These are phyloP conservation scores for Lachancea cidri DNA, from an alignment of 805 yeast genomes.

Conservation along the genomic window DNA sequence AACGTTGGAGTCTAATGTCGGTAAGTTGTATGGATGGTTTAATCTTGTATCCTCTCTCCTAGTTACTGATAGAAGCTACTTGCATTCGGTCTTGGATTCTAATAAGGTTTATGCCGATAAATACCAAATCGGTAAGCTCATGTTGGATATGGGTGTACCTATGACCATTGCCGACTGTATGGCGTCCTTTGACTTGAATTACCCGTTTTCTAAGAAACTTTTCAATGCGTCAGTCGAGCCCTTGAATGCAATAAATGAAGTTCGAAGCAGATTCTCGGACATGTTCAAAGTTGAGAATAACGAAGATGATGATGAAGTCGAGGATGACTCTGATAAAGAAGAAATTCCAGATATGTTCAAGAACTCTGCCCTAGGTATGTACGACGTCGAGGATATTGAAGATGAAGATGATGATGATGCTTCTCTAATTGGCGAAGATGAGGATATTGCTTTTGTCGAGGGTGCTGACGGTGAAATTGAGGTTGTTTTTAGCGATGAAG, in stretches of 20 bases:
- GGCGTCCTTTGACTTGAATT: conserved; percentile 66
- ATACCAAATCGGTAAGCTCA: conserved; percentile 55
- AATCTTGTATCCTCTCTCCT: conserved; percentile 26
- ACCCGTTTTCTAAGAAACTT: conserved; percentile 57
- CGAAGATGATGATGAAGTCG: conserved; percentile 51
- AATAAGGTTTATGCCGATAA: conserved; percentile 52
- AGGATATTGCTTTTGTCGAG: conserved; percentile 36
- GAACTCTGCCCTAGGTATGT: conserved; percentile 92
- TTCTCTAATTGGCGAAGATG: conserved; percentile 42
- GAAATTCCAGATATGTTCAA: conserved; percentile 79
- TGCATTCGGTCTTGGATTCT: conserved; percentile 42
- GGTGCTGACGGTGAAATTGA: conserved; percentile 34
- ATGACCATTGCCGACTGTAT: conserved; percentile 52
- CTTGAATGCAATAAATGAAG: conserved; percentile 50
- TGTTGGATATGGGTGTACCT: conserved; percentile 65
- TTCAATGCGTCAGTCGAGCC: conserved; percentile 57
- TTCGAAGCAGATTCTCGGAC: conserved; percentile 52
- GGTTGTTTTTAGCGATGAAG: conserved; percentile 31
- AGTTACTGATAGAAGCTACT: conserved; percentile 27
- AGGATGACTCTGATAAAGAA: conserved; percentile 58
- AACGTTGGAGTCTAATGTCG: conserved; percentile 21
- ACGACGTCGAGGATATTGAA: conserved; percentile 71
- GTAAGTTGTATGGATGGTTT: conserved; percentile 30
- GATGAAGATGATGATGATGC: conserved; percentile 55
- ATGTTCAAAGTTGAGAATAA: conserved; percentile 54